Conservation (phyloP, 805 yeast genomes). For the Candida schatavii region DNA sequence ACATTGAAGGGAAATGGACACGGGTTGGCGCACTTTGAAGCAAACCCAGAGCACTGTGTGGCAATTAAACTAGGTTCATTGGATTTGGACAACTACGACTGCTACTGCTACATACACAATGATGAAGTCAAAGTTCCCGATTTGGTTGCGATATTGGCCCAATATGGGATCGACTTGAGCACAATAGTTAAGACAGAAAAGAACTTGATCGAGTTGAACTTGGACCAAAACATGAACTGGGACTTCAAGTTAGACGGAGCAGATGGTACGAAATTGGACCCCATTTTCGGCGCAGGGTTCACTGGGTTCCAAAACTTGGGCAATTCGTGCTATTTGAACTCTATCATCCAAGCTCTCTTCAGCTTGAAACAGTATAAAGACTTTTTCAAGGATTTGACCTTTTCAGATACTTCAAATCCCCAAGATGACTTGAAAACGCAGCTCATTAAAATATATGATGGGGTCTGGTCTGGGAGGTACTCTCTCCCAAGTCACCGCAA, state of each 20-base stretch:
- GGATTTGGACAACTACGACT: slow-evolving; percentile 59
- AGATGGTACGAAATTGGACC: slow-evolving; percentile 60
- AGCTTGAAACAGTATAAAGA: slow-evolving; percentile 36
- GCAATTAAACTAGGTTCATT: slow-evolving; percentile 92
- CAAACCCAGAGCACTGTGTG: slow-evolving; percentile 58
- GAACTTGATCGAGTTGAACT: slow-evolving; percentile 80
- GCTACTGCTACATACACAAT: slow-evolving; percentile 84
- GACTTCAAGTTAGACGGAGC: slow-evolving; percentile 79
- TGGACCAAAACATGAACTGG: slow-evolving; percentile 92
- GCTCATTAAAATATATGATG: slow-evolving; percentile 75
- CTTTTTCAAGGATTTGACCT: slow-evolving; percentile 30
- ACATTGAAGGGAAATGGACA: slow-evolving; percentile 87
- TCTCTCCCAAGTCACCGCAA: slow-evolving; percentile 51
- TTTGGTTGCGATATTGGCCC: slow-evolving; percentile 44
- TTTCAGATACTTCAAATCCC: slow-evolving; percentile 44
- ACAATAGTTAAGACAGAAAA: slow-evolving; percentile 74
- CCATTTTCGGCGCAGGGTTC: slow-evolving; percentile 70
- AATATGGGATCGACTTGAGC: slow-evolving; percentile 65
- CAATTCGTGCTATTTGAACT: slow-evolving; percentile 86
- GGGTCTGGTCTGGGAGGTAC: slow-evolving; percentile 70
- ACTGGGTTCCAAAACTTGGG: slow-evolving; percentile 91
- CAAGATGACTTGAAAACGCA: slow-evolving; percentile 70
- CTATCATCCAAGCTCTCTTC: slow-evolving; percentile 73
- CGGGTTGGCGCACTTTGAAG: slow-evolving; percentile 70
- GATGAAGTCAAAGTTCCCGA: slow-evolving; percentile 83